Percentiles rank a stretch among this genome's conserved stretches.
These are phyloP conservation scores for Solanum bulbocastanum DNA, from an alignment of 257 asterid genomes.

Conservation along the genomic window DNA sequence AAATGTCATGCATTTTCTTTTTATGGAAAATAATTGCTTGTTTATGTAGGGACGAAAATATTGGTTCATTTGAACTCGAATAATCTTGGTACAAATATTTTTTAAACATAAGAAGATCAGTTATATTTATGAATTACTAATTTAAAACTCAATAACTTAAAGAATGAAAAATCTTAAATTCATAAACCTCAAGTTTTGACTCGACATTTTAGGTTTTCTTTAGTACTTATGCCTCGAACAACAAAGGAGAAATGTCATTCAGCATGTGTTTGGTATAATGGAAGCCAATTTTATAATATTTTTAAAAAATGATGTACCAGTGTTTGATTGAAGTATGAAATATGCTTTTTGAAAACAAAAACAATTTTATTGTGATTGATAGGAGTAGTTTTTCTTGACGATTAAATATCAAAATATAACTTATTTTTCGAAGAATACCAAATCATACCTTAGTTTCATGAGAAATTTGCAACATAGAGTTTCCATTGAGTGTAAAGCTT, in stretches of 20 bases:
- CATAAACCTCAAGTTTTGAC: background rate
- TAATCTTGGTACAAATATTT: background rate
- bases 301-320: background rate
- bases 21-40: no score
- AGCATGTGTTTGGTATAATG: background rate
- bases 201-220: no score
- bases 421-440: background rate
- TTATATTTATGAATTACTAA: background rate
- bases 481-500: slow-evolving; percentile 26
- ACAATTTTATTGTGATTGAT: background rate
- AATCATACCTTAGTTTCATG: slow-evolving; percentile 17
- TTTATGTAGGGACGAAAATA: no score
- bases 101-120: background rate
- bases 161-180: background rate
- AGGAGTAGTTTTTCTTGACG: background rate
- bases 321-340: background rate
- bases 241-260: background rate
- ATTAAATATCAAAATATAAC: background rate
- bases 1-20: background rate
- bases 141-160: background rate
- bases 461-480: slow-evolving; percentile 26
- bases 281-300: background rate
- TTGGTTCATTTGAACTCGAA: background rate
- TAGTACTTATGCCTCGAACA: background rate
- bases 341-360: background rate